phyloP scores from a whole-genome alignment of 495 filamentous ascomycete species.

The Tuber magnatum region DNA sequence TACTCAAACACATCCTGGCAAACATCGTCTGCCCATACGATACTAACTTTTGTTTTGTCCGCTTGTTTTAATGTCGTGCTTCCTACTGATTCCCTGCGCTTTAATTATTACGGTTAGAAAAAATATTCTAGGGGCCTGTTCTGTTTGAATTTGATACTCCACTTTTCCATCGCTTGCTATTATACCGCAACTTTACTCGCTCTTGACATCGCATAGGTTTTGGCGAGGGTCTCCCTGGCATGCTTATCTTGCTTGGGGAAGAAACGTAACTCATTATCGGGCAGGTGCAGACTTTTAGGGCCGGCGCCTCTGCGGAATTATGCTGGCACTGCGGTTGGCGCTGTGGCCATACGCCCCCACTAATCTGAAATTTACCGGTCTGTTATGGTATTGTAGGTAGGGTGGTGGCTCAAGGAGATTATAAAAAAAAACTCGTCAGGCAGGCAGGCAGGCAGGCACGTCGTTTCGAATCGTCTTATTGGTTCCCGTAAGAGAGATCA shows the following conservation, averaged over 20 bases:
- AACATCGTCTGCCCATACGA: neutral
- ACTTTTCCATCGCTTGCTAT: neutral
- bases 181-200: neutral
- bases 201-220: neutral
- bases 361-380: no score
- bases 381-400: neutral
- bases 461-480: neutral
- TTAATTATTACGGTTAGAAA: neutral
- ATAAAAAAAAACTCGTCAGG: no score
- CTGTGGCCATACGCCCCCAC: neutral
- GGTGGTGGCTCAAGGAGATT: neutral
- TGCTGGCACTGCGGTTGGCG: neutral
- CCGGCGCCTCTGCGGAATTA: neutral
- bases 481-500: neutral
- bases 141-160: neutral
- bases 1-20: neutral
- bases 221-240: neutral
- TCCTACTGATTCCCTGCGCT: neutral
- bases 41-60: neutral
- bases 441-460: no score
- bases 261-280: neutral
- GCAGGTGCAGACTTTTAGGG: neutral
- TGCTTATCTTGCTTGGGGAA: neutral
- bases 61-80: neutral
- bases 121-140: neutral